Evolutionary conservation across 208 protist species (phyloP), one percentile per base, ranked within the genome.

Genomic region (Trypanosoma cruzi): DNA sequence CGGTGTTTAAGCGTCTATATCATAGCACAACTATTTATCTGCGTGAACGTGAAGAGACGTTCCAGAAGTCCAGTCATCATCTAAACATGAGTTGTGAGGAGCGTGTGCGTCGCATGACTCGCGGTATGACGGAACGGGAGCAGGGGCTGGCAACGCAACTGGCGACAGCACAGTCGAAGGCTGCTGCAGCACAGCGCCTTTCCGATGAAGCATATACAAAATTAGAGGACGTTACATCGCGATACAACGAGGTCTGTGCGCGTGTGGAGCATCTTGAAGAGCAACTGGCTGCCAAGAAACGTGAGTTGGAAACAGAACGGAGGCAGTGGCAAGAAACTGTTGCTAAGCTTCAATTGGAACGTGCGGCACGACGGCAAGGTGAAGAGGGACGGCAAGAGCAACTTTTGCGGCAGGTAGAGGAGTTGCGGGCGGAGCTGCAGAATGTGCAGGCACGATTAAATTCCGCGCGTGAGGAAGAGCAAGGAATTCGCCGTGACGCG

Each of bases 231-330:
- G 14, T 32, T 4, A 58, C 61, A 10, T 29, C 54, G 8, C 50
- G 62, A 18, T 75, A 54, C 22, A 26, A 44, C 36, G 70, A 68
- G 24, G 37, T 75, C n/a, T 31, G 28, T 11, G 31, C 56, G 14
- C 62, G 57, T 29, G 57, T 66, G 20, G 53, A 64, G 24, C 56
- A 64, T 26, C 64, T 76, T 49, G 64, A 76, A 26, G 56, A 57
- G 22, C 48, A 37, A 18, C 62, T 71, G 6, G 44, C 64, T 10
- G 13, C 46, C 2, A 67, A 61, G 16, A 56, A 71, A 20, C 71
- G 63, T 20, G 48, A 52, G 29, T 62, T 48, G 40, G 64, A 74
- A 31, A 52, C 58, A 24, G 73, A 73, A 57, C 65, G 66, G n/a
- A 11, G 46, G 13, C 71, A 79, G 52, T 63, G 57, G 71, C 57